These are phyloP conservation scores for Typha latifolia DNA, from an alignment of 176 grass and related monocot genomes.

Conservation along the genomic window DNA sequence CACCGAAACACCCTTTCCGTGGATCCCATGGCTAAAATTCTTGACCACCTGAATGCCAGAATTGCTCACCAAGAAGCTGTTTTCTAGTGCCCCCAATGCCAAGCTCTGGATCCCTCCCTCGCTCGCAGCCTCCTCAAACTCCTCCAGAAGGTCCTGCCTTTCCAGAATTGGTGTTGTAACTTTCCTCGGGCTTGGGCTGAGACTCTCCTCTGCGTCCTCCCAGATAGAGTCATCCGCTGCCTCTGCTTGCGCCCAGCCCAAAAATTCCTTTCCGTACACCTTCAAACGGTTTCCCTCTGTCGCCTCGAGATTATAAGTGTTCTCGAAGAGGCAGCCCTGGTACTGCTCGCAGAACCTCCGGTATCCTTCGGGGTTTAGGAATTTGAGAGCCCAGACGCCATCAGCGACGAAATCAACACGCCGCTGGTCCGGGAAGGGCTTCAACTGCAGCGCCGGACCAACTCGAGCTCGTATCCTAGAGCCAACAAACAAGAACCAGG, in stretches of 20 bases:
- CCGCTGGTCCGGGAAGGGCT: constrained; percentile 59
- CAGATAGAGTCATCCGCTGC: constrained; percentile 68
- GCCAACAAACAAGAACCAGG: constrained; percentile 68
- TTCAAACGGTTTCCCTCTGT: constrained; percentile 64
- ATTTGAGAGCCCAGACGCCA: constrained; percentile 89
- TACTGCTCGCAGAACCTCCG: constrained; percentile 55
- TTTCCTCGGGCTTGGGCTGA: constrained; percentile 25
- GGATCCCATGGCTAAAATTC: constrained; percentile 80
- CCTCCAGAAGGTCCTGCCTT: constrained; percentile 51
- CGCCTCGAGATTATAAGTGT: constrained; percentile 59
- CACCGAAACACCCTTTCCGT: constrained; percentile 67
- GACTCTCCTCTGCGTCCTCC: constrained; percentile 52
- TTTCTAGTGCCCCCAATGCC: constrained; percentile 63
- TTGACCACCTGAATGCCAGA: constrained; percentile 56
- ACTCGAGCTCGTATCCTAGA: constrained; percentile 57
- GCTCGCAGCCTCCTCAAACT: constrained; percentile 63
- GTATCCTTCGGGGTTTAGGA: constrained; percentile 51
- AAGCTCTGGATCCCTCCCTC: constrained; percentile 66
- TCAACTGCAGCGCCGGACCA: constrained; percentile 77
- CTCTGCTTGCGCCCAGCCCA: constrained; percentile 77
- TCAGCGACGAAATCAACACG: constrained; percentile 79
- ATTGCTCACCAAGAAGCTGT: constrained; percentile 66
- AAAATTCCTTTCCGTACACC: constrained; percentile 92
- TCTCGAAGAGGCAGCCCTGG: constrained; percentile 74
- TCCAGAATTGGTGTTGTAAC: constrained; percentile 22